Evolutionary conservation across 2,329 filamentous ascomycete genomes (phyloP).

Genomic region (Nectriaceae sp.): DNA sequence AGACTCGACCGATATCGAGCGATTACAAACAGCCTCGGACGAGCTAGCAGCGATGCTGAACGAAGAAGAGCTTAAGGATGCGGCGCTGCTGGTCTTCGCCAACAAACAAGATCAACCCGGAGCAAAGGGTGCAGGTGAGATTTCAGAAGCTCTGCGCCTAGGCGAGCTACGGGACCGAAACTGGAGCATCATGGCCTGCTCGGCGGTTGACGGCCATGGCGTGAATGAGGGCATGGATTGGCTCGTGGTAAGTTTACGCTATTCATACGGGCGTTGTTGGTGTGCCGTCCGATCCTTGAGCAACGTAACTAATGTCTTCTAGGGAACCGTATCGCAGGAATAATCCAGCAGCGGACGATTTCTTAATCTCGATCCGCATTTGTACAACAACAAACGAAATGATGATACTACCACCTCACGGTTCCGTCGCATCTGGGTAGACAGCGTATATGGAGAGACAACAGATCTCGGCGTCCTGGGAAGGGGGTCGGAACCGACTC

Average conservation of each 20-base stretch:
- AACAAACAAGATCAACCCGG: slow-evolving; percentile 99
- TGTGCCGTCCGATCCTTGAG: no score
- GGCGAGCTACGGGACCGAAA: slow-evolving; percentile 93
- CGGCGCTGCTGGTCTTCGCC: slow-evolving; percentile 89
- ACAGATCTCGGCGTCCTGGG: slow-evolving; percentile 24
- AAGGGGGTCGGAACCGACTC: slow-evolving; percentile 9
- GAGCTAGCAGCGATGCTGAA: slow-evolving; percentile 94
- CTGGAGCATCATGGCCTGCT: slow-evolving; percentile 99
- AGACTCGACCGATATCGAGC: slow-evolving; percentile 96
- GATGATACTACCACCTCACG: slow-evolving; percentile 31
- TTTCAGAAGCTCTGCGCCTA: slow-evolving; percentile 87
- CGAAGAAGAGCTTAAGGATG: slow-evolving; percentile 94
- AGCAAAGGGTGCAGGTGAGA: slow-evolving; percentile 94
- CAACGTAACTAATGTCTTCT: slow-evolving; percentile 10
- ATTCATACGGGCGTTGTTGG: neutral
- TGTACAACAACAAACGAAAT: slow-evolving; percentile 37
- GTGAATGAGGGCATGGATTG: slow-evolving; percentile 99
- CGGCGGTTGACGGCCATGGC: slow-evolving; percentile 91
- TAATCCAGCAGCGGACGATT: slow-evolving; percentile 18
- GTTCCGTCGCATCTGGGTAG: slow-evolving; percentile 30
- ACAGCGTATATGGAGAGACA: slow-evolving; percentile 24
- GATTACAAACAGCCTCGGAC: slow-evolving; percentile 87
- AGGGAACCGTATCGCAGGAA: slow-evolving; percentile 42
- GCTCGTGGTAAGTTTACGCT: slow-evolving; percentile 72
- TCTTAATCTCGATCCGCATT: slow-evolving; percentile 20